Evolutionary conservation across 2,329 filamentous ascomycete genomes (phyloP), one percentile per base, ranked within the genome.

Genomic region (Cytospora schulzeri): DNA sequence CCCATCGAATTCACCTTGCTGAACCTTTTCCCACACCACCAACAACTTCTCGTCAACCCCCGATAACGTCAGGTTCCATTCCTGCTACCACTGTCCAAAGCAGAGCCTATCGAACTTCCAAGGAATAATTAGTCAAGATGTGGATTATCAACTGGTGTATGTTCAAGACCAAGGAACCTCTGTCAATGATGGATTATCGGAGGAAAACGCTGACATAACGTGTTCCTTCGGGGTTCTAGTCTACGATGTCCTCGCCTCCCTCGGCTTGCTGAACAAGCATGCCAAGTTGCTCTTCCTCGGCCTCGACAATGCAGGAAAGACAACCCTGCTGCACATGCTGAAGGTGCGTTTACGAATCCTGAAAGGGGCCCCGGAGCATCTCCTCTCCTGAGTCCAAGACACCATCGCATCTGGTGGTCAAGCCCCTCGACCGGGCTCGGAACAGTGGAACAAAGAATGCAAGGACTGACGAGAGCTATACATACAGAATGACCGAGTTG

Each of bases 121-220:
- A 50, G 7, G 22, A 57, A 5, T 52, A 66, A 58, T 70, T 67
- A 66, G 69, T 71, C 79, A 83, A 75, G 69, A 96, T 97, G 93
- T 96, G 92, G 92, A 91, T 97, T 78, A 81, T 96, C 77, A 93
- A 94, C 86, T 97, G 93, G 92, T 96, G 92, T 96, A 92, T 76
- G 88, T 83, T 31, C 31, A 35, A 57, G 26, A 29, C 22, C 38
- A 17, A 66, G 48, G n/a, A 28, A 19, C 38, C 38, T 48, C 45
- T 22, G 22, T 48, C 4, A 48, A 3, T 15, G 45, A 48, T 48
- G 45, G 45, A 48, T 24, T 9, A 48, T 22, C 11, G 12, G 3
- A 24, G 11, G n/a, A 48, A 24, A 9, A 48, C n/a, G 67, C 73
- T 77, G 71, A 78, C 72, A 67, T 67, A 68, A 64, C 62, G 29